These are phyloP conservation scores for Saposhnikovia divaricata DNA, from an alignment of 129 eudicot genomes.

Conservation along the genomic window DNA sequence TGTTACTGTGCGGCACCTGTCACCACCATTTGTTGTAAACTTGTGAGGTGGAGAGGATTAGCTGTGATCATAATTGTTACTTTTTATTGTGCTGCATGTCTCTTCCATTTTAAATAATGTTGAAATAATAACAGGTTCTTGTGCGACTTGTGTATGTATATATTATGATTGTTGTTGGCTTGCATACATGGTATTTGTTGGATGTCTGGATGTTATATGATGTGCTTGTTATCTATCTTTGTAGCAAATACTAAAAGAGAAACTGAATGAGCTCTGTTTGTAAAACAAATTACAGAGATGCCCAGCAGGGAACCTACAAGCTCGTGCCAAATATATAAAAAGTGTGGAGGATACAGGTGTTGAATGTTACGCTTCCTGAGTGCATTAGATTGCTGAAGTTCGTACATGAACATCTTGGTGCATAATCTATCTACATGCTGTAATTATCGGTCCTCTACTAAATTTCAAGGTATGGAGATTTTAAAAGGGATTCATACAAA, in stretches of 20 bases:
- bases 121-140: too few relatives aligned
- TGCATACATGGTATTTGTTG: not conserved
- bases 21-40: too few relatives aligned
- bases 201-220: not conserved
- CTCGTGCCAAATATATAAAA: conserved; percentile 58
- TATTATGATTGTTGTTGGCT: too few relatives aligned
- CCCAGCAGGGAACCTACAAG: not conserved
- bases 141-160: too few relatives aligned
- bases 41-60: too few relatives aligned
- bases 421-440: not conserved
- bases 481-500: conserved; percentile 1
- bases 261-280: conserved; percentile 39
- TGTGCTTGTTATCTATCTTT: conserved; percentile 6
- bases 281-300: conserved; percentile 13
- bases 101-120: too few relatives aligned
- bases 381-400: not conserved
- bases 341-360: conserved; percentile 48
- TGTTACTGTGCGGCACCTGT: too few relatives aligned
- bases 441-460: not conserved
- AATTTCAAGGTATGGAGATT: not conserved
- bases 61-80: too few relatives aligned
- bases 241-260: conserved; percentile 71
- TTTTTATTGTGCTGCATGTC: too few relatives aligned
- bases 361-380: conserved; percentile 12
- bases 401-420: conserved; percentile 4